These are phyloP conservation scores for Botrytis fabae DNA, from an alignment of 2,329 filamentous ascomycete species.

Conservation along the genomic window DNA sequence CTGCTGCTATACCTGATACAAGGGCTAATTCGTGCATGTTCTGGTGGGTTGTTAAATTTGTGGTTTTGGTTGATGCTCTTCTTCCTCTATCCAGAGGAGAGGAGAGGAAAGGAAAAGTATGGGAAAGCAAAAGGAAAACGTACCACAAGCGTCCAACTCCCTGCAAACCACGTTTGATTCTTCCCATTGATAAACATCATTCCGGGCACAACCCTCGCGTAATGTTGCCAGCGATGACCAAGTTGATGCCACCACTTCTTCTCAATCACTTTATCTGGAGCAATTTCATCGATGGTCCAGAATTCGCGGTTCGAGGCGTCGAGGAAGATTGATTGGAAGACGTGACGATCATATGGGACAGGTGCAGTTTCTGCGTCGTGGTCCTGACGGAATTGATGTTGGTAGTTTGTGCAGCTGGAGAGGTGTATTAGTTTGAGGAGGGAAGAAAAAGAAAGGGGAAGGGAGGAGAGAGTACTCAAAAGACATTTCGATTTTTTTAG, in stretches of 20 bases:
- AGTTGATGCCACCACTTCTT: conserved; percentile 64
- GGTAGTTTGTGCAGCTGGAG: conserved; percentile 65
- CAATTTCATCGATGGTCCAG: conserved; percentile 61
- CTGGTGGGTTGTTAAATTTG: conserved; percentile 40
- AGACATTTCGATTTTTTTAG: conserved; percentile 64
- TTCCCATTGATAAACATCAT: conserved; percentile 72
- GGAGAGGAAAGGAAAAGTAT: background rate
- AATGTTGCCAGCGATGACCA: conserved; percentile 64
- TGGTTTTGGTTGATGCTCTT: background rate
- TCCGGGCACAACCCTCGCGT: conserved; percentile 64
- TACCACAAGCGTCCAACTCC: conserved; percentile 40
- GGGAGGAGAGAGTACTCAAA: conserved; percentile 51
- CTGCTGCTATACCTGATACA: conserved; percentile 69
- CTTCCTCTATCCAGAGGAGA: background rate
- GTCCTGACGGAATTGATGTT: conserved; percentile 62
- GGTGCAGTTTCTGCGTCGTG: conserved; percentile 23
- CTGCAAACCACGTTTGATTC: conserved; percentile 51
- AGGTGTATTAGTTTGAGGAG: background rate
- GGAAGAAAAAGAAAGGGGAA: too few species aligned
- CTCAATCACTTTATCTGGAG: conserved; percentile 59
- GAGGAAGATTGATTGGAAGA: conserved; percentile 60
- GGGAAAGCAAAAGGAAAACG: background rate
- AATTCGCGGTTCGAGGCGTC: conserved; percentile 57
- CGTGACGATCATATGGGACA: background rate
- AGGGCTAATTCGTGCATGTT: conserved; percentile 71